Evolutionary conservation across 2,329 filamentous ascomycete species (phyloP).

Genomic region (Trichoderma koningii): DNA sequence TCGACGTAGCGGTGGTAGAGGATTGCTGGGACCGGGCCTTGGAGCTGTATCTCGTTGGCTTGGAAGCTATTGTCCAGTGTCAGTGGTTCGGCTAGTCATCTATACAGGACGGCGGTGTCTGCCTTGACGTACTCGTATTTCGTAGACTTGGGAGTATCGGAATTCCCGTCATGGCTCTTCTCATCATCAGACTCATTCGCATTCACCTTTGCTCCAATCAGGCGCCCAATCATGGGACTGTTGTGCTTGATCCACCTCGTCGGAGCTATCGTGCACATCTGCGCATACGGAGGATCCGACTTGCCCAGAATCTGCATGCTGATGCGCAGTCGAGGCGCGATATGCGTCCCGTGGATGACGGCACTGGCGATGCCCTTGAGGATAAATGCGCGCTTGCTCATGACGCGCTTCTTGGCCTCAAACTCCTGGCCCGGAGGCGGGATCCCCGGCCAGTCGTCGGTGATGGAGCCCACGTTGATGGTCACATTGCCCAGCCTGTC

Average conservation of each 20-base stretch:
- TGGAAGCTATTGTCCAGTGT: conserved; percentile 66
- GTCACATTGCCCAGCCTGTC: conserved; percentile 88
- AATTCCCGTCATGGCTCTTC: conserved; percentile 27
- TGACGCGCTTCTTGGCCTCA: conserved; percentile 78
- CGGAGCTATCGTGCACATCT: conserved; percentile 78
- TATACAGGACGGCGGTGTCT: not conserved
- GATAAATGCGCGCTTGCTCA: conserved; percentile 83
- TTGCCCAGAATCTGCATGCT: conserved; percentile 77
- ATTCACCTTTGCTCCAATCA: conserved; percentile 72
- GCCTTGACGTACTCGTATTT: conserved; percentile 69
- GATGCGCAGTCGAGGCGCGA: conserved; percentile 70
- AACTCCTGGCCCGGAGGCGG: conserved; percentile 60
- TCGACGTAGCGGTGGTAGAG: conserved; percentile 93
- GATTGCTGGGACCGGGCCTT: conserved; percentile 75
- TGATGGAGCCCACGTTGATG: conserved; percentile 61
- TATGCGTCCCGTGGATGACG: conserved; percentile 61
- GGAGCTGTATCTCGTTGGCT: conserved; percentile 85
- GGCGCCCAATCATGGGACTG: conserved; percentile 82
- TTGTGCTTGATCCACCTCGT: conserved; percentile 78
- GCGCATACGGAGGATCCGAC: conserved; percentile 68
- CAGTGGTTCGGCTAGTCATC: not conserved
- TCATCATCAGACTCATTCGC: conserved; percentile 56
- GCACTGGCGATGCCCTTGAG: conserved; percentile 68
- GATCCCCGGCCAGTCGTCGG: conserved; percentile 69
- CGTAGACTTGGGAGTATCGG: conserved; percentile 56